Evolutionary conservation across 257 asterid species (phyloP).

Genomic region (Salvia hispanica): DNA sequence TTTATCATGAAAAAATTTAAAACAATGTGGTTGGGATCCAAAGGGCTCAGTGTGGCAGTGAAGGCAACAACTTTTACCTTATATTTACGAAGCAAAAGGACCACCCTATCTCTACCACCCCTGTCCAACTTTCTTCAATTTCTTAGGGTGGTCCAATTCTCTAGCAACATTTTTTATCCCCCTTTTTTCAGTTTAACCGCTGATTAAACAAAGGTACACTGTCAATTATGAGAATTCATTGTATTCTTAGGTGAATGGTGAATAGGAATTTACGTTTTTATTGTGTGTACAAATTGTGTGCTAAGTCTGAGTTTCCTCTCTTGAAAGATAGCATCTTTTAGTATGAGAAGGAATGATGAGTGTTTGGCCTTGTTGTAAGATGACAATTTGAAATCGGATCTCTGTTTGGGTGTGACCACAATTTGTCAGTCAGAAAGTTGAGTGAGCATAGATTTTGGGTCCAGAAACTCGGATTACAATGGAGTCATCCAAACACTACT

Average conservation of each 20-base stretch:
- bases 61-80: slow-evolving; percentile 21
- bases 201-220: neutral
- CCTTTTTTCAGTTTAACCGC: neutral
- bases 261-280: neutral
- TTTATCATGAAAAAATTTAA: too few species aligned
- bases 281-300: too few species aligned
- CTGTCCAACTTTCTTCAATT: slow-evolving; percentile 4
- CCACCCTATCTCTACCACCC: slow-evolving; percentile 30
- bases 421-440: slow-evolving; percentile 9
- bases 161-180: neutral
- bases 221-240: neutral
- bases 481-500: slow-evolving; percentile 4
- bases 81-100: slow-evolving; percentile 21
- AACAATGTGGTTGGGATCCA: slow-evolving; percentile 15
- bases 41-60: slow-evolving; percentile 8
- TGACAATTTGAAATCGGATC: neutral
- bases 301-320: neutral
- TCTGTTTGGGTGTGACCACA: slow-evolving; percentile 22
- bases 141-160: slow-evolving; percentile 29
- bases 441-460: slow-evolving; percentile 26
- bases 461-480: slow-evolving; percentile 17
- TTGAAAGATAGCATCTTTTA: neutral
- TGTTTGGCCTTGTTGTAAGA: neutral
- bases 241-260: too few species aligned
- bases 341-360: neutral